These are phyloP conservation scores for Saccharomycopsis malanga DNA, from an alignment of 805 yeast species.

Conservation along the genomic window DNA sequence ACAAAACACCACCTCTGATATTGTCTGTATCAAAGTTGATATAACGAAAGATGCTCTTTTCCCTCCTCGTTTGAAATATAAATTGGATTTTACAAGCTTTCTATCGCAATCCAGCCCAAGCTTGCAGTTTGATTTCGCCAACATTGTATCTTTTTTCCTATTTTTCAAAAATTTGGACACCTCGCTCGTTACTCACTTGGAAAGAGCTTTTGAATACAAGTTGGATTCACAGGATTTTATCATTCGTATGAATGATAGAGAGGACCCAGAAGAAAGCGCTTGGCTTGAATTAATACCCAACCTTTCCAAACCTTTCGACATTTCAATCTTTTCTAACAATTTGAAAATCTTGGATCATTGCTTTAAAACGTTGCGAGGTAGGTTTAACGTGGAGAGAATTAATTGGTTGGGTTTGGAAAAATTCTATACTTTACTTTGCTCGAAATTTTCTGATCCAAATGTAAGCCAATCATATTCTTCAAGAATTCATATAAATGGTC, in stretches of 20 bases:
- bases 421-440: not conserved
- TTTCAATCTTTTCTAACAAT: not conserved
- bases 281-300: not conserved
- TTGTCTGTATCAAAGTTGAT: too few relatives aligned
- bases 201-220: not conserved
- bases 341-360: not conserved
- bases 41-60: too few relatives aligned
- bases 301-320: not conserved
- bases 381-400: not conserved
- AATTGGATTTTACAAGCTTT: not conserved
- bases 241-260: not conserved
- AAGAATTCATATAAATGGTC: slow-evolving; percentile 1
- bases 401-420: not conserved
- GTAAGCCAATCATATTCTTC: not conserved
- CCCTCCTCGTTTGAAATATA: too few relatives aligned
- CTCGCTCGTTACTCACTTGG: not conserved
- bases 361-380: not conserved
- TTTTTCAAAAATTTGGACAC: not conserved
- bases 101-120: not conserved
- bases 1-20: too few relatives aligned
- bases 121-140: not conserved
- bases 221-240: not conserved
- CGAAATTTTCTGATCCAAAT: not conserved
- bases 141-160: not conserved
- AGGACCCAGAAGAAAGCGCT: not conserved